Conservation (phyloP, 2,329 filamentous ascomycete species). For the Colletotrichum godetiae region DNA sequence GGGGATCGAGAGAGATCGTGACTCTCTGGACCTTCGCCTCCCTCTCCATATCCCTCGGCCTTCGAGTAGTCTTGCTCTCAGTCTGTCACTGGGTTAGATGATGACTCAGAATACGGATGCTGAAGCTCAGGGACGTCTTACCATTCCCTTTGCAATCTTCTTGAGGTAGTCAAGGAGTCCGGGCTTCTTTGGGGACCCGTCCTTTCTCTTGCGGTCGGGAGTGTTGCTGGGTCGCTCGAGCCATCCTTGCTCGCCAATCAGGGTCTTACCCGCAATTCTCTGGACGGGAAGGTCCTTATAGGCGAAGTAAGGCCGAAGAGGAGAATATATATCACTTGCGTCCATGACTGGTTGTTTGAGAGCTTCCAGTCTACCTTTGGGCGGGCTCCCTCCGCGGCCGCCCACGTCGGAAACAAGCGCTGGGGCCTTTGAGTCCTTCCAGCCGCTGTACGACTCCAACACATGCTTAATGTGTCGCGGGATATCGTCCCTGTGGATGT, state of each 20-base stretch:
- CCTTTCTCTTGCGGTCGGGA: conserved; percentile 38
- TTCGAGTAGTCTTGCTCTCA: conserved; percentile 50
- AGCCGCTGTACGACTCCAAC: conserved; percentile 32
- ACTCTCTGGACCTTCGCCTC: conserved; percentile 46
- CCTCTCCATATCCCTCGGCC: conserved; percentile 43
- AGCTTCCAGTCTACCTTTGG: conserved; percentile 18
- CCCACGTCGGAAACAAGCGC: not conserved
- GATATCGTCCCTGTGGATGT: conserved; percentile 15
- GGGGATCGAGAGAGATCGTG: conserved; percentile 62
- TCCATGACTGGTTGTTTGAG: conserved; percentile 29
- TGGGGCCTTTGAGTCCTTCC: conserved; percentile 16
- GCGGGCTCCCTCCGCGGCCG: not conserved
- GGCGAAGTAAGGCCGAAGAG: conserved; percentile 55
- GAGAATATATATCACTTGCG: conserved; percentile 51
- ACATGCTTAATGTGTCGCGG: conserved; percentile 27
- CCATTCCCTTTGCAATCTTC: conserved; percentile 66
- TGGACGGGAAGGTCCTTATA: conserved; percentile 49
- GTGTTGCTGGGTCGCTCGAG: conserved; percentile 57
- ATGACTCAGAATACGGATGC: not conserved
- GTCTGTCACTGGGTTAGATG: conserved; percentile 41
- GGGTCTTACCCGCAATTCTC: conserved; percentile 59
- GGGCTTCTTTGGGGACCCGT: conserved; percentile 46
- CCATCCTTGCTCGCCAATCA: conserved; percentile 69
- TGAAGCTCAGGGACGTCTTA: conserved; percentile 45
- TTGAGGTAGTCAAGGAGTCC: conserved; percentile 59